These are phyloP conservation scores for Hemisphaericaspora xylofermentans DNA, from an alignment of 1,139 yeast genomes.

Conservation along the genomic window DNA sequence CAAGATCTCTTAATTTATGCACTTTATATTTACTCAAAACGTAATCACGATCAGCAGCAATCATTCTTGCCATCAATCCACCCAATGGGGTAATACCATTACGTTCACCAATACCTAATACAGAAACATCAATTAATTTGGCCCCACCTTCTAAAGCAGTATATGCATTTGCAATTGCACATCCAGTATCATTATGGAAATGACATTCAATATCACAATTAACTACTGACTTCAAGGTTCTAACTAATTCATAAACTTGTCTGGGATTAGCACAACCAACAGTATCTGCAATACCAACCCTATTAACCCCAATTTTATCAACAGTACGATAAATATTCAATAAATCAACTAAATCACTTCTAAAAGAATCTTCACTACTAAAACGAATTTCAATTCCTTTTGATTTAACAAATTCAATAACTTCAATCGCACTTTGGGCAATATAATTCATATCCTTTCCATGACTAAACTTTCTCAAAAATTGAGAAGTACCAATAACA, in stretches of 20 bases:
- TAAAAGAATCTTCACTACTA: conserved; percentile 57
- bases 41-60: conserved; percentile 58
- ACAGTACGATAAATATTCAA: conserved; percentile 57
- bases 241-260: conserved; percentile 58
- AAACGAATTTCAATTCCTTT: conserved; percentile 59
- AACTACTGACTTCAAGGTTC: conserved; percentile 57
- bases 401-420: conserved; percentile 56
- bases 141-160: conserved; percentile 66
- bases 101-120: conserved; percentile 61
- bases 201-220: conserved; percentile 60
- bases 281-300: conserved; percentile 63
- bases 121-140: conserved; percentile 54
- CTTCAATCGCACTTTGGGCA: conserved; percentile 53
- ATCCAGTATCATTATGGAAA: conserved; percentile 62
- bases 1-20: conserved; percentile 54
- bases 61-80: conserved; percentile 64
- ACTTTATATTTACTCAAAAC: conserved; percentile 57
- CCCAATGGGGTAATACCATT: conserved; percentile 62
- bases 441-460: conserved; percentile 58
- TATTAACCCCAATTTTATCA: conserved; percentile 57
- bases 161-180: conserved; percentile 62
- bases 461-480: conserved; percentile 51
- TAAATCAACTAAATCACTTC: conserved; percentile 58
- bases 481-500: conserved; percentile 58
- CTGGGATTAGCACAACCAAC: conserved; percentile 64